Evolutionary conservation across 805 yeast species (phyloP), one percentile per base, ranked within the genome.

Genomic region (Yarrowia alimentaria): DNA sequence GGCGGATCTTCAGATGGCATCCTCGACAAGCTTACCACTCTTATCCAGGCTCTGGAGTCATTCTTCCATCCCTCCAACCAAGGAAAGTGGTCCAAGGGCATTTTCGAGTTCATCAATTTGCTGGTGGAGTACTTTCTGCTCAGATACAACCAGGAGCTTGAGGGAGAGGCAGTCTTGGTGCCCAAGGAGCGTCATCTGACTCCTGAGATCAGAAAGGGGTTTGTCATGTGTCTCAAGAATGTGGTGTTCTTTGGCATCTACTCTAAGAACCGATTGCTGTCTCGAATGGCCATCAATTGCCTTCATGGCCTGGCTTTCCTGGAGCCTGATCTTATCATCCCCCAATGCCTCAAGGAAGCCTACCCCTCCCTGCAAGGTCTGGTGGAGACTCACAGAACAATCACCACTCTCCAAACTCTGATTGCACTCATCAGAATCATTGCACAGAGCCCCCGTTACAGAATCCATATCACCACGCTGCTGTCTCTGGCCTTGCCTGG

Each of bases 41-140:
- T 85, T 20, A 58, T 84, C n/a, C 79, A 80, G 50, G 79, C 95
- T 0, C 70, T 89, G 5, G 83, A 78, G 55, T 85, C 96, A 14
- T 86, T 83, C 65, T 81, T 81, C 3, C 97, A 93, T 64, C 99
- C 99, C 6, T 89, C 98, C 0, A 90, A 90, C 63, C 65, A 73
- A n/a, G 98, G 96, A 0, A 74, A 75, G n/a, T 90, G 98, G 97
- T 77, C 95, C 0, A 66, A 75, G 20, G 69, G 81, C 4, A 76
- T 91, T 22, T 74, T 94, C 0, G 78, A 78, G 53, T 74, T 85
- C 20, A 69, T 85, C n/a, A 74, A 76, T 54, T 75, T 79, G 34
- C 67, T 87, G 48, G 75, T 81, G 0, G 64, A 60, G 18, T 48
- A 58, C 26, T 66, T 66, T 32, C 50, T 59, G 4, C 37, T 65